phyloP scores from a whole-genome alignment of 2,329 filamentous ascomycete genomes.

The Monosporascus sp. region DNA sequence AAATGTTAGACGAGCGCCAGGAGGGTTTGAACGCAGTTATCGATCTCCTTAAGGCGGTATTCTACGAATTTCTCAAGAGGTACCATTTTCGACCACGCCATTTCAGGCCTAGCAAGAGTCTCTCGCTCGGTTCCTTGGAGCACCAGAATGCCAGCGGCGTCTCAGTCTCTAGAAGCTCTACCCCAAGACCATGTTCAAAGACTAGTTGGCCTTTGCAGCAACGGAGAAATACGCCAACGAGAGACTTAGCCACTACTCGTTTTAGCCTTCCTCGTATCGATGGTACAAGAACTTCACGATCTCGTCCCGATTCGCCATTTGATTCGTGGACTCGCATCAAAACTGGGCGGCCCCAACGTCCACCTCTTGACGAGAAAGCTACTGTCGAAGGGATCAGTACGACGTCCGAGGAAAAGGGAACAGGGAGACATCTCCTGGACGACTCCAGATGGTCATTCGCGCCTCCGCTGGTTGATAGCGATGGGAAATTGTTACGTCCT shows the following conservation, averaged over 20 bases:
- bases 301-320: conserved; percentile 26
- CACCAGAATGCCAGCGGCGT: conserved; percentile 1
- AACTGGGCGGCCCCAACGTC: conserved; percentile 19
- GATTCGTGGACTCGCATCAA: conserved; percentile 32
- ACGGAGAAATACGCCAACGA: conserved; percentile 4
- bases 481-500: conserved; percentile 17
- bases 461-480: conserved; percentile 14
- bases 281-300: conserved; percentile 30
- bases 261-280: conserved; percentile 28
- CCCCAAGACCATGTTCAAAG: conserved; percentile 3
- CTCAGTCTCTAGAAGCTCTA: conserved; percentile 8
- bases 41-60: conserved; percentile 62
- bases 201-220: neutral
- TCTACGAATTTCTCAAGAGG: conserved; percentile 68
- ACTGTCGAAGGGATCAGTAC: neutral
- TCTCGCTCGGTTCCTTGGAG: neutral
- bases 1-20: conserved; percentile 39
- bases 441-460: neutral
- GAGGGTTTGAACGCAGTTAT: conserved; percentile 49
- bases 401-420: neutral
- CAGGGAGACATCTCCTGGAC: neutral
- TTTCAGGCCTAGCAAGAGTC: conserved; percentile 7
- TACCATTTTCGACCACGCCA: conserved; percentile 59
- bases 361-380: conserved; percentile 4
- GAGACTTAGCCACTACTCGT: conserved; percentile 22